Conservation (phyloP, 1,139 yeast species). For the Casaregolazyma lundiana region DNA sequence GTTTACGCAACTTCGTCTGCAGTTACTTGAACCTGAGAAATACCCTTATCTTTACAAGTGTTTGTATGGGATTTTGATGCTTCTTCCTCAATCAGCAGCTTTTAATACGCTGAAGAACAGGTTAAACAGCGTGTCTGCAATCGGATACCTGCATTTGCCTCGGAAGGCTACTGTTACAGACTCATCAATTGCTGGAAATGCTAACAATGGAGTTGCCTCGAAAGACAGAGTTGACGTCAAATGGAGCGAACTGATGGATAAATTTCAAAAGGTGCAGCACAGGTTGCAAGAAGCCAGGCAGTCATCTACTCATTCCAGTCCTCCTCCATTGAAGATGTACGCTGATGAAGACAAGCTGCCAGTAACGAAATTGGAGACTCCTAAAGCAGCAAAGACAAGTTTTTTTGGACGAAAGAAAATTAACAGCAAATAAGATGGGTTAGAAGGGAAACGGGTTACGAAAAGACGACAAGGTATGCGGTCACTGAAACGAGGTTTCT, state of each 20-base stretch:
- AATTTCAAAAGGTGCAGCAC: conserved; percentile 57
- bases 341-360: not conserved
- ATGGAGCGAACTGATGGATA: conserved; percentile 58
- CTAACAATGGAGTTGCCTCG: conserved; percentile 7
- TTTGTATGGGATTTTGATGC: conserved; percentile 87
- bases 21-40: conserved; percentile 78
- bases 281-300: conserved; percentile 43
- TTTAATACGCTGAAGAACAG: conserved; percentile 76
- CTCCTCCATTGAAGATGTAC: not conserved
- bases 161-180: conserved; percentile 12
- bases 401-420: not conserved
- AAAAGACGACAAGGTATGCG: too few relatives aligned
- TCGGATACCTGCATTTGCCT: conserved; percentile 35
- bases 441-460: not conserved
- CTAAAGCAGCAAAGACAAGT: not conserved
- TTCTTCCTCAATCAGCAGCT: conserved; percentile 93
- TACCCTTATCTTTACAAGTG: conserved; percentile 83
- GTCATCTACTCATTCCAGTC: conserved; percentile 1
- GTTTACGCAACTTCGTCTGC: conserved; percentile 80
- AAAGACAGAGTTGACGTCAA: conserved; percentile 21
- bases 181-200: conserved; percentile 6
- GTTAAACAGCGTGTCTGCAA: conserved; percentile 51
- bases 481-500: too few relatives aligned
- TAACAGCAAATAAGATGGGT: not conserved
- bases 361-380: not conserved